These are phyloP conservation scores for Rhynchospora tenuis DNA, from an alignment of 176 grass and related monocot genomes.

Conservation along the genomic window DNA sequence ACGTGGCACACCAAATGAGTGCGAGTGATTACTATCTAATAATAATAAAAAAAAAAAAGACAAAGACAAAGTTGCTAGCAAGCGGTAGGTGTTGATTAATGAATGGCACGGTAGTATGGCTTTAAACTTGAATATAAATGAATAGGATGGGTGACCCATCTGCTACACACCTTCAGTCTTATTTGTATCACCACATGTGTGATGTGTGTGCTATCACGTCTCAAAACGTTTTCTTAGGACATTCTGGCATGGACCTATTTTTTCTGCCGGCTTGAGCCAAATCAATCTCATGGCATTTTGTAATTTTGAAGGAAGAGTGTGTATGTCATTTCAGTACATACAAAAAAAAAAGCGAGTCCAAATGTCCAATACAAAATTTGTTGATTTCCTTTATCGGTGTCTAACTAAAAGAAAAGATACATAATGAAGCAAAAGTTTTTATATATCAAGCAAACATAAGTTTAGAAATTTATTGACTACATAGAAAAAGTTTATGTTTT, in stretches of 20 bases:
- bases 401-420: neutral
- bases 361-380: too few species aligned
- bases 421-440: neutral
- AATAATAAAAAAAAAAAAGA: neutral
- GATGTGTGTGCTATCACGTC: too few species aligned
- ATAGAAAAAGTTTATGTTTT: neutral
- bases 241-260: too few species aligned
- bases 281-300: too few species aligned
- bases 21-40: neutral
- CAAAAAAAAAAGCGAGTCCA: too few species aligned
- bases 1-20: slow-evolving; percentile 18
- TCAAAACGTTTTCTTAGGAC: too few species aligned
- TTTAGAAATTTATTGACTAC: neutral
- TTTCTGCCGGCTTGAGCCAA: too few species aligned
- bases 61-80: neutral
- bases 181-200: neutral
- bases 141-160: neutral
- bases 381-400: neutral
- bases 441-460: neutral
- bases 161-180: neutral
- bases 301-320: too few species aligned
- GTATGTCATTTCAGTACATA: too few species aligned
- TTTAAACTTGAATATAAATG: neutral
- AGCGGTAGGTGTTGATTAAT: neutral
- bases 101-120: neutral